Evolutionary conservation across 352 stramenopile genomes (phyloP).

Genomic region (Aphanomyces invadans): DNA sequence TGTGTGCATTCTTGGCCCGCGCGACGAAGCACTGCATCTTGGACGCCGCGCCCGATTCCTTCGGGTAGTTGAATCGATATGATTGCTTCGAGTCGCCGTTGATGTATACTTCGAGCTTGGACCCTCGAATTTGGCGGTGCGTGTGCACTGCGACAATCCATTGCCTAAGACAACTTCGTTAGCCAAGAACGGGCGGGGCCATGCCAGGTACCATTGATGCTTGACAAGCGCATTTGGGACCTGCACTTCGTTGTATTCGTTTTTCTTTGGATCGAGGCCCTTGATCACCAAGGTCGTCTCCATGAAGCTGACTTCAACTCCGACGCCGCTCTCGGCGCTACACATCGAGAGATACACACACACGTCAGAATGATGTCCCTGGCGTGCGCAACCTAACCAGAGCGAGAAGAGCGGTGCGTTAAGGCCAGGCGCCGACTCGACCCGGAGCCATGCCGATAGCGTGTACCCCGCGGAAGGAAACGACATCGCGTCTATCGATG

Average conservation of each 20-base stretch:
- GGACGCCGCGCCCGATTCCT: constrained; percentile 32
- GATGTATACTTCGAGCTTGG: constrained; percentile 73
- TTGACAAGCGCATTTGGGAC: constrained; percentile 21
- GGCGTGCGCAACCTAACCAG: too few species aligned
- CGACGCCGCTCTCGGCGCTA: constrained; percentile 62
- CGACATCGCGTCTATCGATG: constrained; percentile 39
- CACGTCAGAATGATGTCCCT: too few species aligned
- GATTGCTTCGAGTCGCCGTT: constrained; percentile 68
- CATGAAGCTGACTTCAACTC: constrained; percentile 71
- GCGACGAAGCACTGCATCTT: constrained; percentile 72
- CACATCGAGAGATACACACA: background rate
- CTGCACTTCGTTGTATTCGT: constrained; percentile 29
- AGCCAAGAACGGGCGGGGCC: too few species aligned
- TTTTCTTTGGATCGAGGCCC: constrained; percentile 81
- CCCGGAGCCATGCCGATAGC: constrained; percentile 80
- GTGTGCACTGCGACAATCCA: constrained; percentile 79
- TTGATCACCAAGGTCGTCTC: constrained; percentile 68
- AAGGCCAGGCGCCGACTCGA: constrained; percentile 61
- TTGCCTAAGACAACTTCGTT: constrained; percentile 59
- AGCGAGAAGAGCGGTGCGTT: constrained; percentile 72
- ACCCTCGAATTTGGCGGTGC: constrained; percentile 74
- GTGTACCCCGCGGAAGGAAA: constrained; percentile 80
- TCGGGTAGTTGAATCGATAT: constrained; percentile 61
- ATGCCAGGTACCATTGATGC: constrained; percentile 38
- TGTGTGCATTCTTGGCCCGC: constrained; percentile 61